These are phyloP conservation scores for Streptanthus diversifolius DNA, from an alignment of 345 rosid species.

Conservation along the genomic window DNA sequence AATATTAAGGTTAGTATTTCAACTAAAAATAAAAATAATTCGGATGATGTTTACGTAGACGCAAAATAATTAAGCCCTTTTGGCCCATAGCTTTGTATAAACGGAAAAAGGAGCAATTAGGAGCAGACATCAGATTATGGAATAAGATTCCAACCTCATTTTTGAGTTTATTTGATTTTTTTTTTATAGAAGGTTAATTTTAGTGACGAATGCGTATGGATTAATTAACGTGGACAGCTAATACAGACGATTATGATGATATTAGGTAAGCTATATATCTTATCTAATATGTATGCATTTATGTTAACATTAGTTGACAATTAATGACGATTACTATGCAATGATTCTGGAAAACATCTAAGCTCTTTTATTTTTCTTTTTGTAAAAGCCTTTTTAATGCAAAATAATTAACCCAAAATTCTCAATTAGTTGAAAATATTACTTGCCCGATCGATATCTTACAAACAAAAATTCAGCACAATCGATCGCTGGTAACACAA, in stretches of 20 bases:
- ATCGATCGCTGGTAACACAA: not conserved
- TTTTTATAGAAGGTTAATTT: not conserved
- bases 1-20: not conserved
- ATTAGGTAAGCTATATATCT: constrained; percentile 30
- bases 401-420: not conserved
- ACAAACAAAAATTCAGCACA: not conserved
- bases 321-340: not conserved
- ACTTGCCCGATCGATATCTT: not conserved
- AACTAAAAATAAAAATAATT: not conserved
- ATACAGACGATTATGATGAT: constrained; percentile 25
- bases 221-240: constrained; percentile 32
- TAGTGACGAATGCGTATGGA: constrained; percentile 17
- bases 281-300: not conserved
- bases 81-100: constrained; percentile 12
- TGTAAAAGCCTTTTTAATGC: not conserved
- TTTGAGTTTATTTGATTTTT: constrained; percentile 23
- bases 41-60: constrained; percentile 16
- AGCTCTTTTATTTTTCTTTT: not conserved
- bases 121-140: constrained; percentile 27
- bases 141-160: constrained; percentile 11
- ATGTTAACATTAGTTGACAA: constrained; percentile 21
- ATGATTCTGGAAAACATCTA: not conserved
- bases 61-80: not conserved
- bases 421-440: not conserved
- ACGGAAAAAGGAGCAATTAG: constrained; percentile 6